phyloP scores from a whole-genome alignment of 352 stramenopile species.

The Phytophthora fragariaefolia region DNA sequence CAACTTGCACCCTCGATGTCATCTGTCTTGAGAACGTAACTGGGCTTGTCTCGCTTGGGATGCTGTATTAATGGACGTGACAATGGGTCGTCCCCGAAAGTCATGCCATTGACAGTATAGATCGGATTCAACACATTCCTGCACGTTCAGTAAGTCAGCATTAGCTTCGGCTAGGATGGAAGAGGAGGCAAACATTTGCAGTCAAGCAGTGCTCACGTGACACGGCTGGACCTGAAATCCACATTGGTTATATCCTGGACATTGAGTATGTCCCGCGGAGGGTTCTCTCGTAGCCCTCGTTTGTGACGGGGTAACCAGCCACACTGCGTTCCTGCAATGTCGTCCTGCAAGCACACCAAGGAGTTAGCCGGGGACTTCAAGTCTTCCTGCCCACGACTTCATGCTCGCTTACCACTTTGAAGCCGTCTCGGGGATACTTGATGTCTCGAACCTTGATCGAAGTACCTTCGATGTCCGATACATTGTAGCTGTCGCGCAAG shows the following conservation, averaged over 20 bases:
- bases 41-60: constrained; percentile 57
- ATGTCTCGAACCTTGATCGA: constrained; percentile 51
- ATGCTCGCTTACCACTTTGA: constrained; percentile 45
- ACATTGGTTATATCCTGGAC: constrained; percentile 74
- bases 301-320: constrained; percentile 69
- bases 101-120: constrained; percentile 79
- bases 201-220: constrained; percentile 52
- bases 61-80: constrained; percentile 55
- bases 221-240: constrained; percentile 71
- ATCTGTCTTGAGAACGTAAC: constrained; percentile 56
- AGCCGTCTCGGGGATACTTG: constrained; percentile 50
- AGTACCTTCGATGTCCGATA: constrained; percentile 76
- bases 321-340: constrained; percentile 58
- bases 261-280: constrained; percentile 69
- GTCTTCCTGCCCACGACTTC: too few species aligned
- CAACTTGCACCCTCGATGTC: constrained; percentile 73
- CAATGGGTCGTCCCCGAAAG: constrained; percentile 54
- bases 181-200: neutral
- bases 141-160: neutral
- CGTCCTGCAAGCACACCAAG: constrained; percentile 40
- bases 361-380: too few species aligned
- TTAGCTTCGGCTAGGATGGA: neutral
- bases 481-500: constrained; percentile 77
- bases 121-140: constrained; percentile 79
- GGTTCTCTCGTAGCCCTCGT: constrained; percentile 52